Percentiles rank a stretch among this genome's conserved stretches.
These are phyloP conservation scores for Cytospora piceae DNA, from an alignment of 2,329 filamentous ascomycete genomes.

Conservation along the genomic window DNA sequence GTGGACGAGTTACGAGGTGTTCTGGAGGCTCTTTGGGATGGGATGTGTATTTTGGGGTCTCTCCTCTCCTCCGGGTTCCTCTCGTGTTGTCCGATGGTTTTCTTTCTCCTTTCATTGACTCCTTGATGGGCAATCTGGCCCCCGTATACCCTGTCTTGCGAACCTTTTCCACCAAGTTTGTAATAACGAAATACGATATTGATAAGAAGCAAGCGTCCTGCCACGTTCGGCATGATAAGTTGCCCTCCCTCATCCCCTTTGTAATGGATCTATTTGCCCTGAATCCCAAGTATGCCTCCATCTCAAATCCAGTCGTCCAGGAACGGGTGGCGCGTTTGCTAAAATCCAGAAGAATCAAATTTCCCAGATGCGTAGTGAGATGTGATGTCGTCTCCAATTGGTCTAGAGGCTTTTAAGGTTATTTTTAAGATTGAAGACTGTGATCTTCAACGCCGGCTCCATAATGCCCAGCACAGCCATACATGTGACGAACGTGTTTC, in stretches of 20 bases:
- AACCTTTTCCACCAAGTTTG: neutral
- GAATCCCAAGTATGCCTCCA: too few relatives aligned
- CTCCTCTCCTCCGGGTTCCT: neutral
- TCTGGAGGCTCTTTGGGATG: neutral
- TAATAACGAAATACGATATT: neutral
- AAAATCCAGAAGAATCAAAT: too few relatives aligned
- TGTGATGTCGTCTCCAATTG: too few relatives aligned
- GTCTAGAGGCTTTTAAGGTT: too few relatives aligned
- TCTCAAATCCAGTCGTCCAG: too few relatives aligned
- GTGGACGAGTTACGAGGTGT: neutral
- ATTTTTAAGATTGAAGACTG: too few relatives aligned
- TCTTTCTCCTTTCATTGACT: neutral
- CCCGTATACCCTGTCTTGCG: slow-evolving; percentile 25
- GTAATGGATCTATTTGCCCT: neutral
- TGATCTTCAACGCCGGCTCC: too few relatives aligned
- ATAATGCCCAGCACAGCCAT: too few relatives aligned
- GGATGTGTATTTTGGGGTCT: neutral
- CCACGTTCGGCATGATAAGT: neutral
- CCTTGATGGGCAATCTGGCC: neutral
- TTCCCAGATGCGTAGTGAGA: too few relatives aligned
- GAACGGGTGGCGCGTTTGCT: too few relatives aligned
- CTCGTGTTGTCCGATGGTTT: neutral
- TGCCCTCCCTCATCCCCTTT: neutral
- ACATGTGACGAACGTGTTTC: too few relatives aligned
- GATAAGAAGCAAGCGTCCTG: neutral